Base-by-base conservation (phyloP, 495 filamentous ascomycete genomes). In the Xanthoparmelia taractica region DNA sequence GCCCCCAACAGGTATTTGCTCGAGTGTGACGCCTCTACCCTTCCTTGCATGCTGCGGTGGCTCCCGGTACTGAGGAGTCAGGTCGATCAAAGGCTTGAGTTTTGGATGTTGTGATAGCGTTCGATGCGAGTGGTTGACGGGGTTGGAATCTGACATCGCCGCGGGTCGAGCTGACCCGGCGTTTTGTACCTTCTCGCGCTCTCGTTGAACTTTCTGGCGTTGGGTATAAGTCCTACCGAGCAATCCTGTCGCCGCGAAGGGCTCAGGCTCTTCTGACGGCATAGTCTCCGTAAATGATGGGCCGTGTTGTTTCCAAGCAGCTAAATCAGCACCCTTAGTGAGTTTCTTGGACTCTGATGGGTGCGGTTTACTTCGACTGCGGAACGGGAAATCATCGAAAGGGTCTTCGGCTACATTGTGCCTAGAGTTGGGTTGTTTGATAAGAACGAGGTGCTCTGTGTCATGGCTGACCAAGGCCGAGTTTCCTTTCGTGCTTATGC, bases 61-160 rank as follows among this genome's bases (percentile, higher is more conserved):
- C 63, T 91, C 89, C 52, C 81, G 79, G 70, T 88, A 90, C n/a
- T 79, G 76, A 0, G 90, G 87, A 0, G 85, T 89, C 25, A 94
- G 79, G 67, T 92, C 88, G 17, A 96, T 77, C 0, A 96, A 79
- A 2, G 92, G 87, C 68, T 82, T 86, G 15, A 77, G 78, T 62
- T 69, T 75, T 41, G 72, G 73, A 5, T 65, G 66, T 50, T 73
- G 56, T 40, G 77, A 76, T 34, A 68, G 63, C 0, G 71, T 65
- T 10, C 72, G 72, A 25, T 66, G 74, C 47, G 65, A 37, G 41
- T 41, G 17, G 34, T 56, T 56, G 37, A n/a, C 25, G 31, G 25
- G 40, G 2, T 47, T 29, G 34, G n/a, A 17, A 45, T 50, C 37
- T 3, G 31, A n/a, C 37, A 33, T 11, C 15, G 54, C 27, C 18